Evolutionary conservation across 2,329 filamentous ascomycete species (phyloP).

Genomic region (Claviceps cyperi): DNA sequence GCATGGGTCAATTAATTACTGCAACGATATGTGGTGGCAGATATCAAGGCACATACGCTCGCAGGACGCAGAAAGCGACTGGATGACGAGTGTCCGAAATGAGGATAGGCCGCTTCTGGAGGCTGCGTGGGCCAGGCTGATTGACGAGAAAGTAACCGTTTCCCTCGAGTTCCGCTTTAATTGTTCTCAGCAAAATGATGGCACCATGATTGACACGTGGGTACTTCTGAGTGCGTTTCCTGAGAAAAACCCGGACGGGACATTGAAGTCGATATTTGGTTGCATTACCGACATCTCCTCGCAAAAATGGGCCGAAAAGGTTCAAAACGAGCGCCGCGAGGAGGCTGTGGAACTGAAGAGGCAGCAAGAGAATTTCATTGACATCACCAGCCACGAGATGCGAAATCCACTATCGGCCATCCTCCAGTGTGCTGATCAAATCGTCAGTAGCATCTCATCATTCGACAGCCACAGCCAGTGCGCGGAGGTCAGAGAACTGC

Average conservation of each 20-base stretch:
- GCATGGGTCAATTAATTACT: slow-evolving; percentile 57
- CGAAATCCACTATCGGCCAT: slow-evolving; percentile 63
- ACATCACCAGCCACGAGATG: slow-evolving; percentile 64
- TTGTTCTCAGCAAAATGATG: slow-evolving; percentile 45
- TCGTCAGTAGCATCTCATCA: slow-evolving; percentile 34
- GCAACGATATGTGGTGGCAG: slow-evolving; percentile 66
- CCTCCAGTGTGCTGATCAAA: slow-evolving; percentile 64
- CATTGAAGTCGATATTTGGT: slow-evolving; percentile 61
- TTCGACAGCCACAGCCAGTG: slow-evolving; percentile 24
- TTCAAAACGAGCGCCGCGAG: slow-evolving; percentile 62
- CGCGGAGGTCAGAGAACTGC: slow-evolving; percentile 30
- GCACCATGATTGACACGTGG: slow-evolving; percentile 54
- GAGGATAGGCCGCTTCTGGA: slow-evolving; percentile 49
- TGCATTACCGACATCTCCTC: slow-evolving; percentile 75
- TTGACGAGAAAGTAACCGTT: slow-evolving; percentile 46
- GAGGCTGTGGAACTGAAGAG: slow-evolving; percentile 71
- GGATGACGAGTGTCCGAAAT: slow-evolving; percentile 58
- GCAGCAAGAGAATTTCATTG: slow-evolving; percentile 57
- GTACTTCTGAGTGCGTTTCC: slow-evolving; percentile 64
- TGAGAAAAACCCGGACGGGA: slow-evolving; percentile 48
- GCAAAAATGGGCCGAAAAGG: slow-evolving; percentile 72
- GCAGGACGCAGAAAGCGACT: slow-evolving; percentile 43
- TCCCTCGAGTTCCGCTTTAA: slow-evolving; percentile 67
- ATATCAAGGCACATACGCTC: slow-evolving; percentile 53
- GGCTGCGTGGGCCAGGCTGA: slow-evolving; percentile 46